Conservation (phyloP, 1,284 basidiomycete genomes). For the Trichosporon asahii region DNA sequence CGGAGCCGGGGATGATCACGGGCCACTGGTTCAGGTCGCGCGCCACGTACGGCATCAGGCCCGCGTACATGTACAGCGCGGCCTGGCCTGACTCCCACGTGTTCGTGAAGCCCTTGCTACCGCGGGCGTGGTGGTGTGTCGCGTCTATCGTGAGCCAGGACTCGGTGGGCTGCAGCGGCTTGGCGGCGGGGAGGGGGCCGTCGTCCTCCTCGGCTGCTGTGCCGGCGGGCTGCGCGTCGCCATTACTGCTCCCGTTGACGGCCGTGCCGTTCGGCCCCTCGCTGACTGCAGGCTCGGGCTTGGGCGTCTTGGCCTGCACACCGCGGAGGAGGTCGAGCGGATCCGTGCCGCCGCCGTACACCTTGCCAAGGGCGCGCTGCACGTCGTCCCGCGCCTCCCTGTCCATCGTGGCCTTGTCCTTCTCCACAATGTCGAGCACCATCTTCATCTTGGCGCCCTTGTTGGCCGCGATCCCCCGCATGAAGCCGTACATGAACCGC, state of each 20-base stretch:
- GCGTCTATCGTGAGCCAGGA: constrained; percentile 46
- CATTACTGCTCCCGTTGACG: no score
- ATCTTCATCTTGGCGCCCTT: constrained; percentile 68
- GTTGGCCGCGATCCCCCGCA: constrained; percentile 68
- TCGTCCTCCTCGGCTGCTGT: constrained; percentile 19
- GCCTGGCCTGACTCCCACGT: constrained; percentile 68
- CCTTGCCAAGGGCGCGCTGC: constrained; percentile 13
- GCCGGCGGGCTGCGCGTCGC: neutral
- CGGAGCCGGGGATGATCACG: constrained; percentile 71
- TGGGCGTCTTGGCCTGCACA: constrained; percentile 8
- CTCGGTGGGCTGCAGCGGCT: constrained; percentile 38
- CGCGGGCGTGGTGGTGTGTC: constrained; percentile 13
- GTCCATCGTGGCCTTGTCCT: constrained; percentile 70
- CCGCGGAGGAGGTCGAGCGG: constrained; percentile 18
- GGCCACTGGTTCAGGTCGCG: constrained; percentile 85
- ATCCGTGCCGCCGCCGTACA: constrained; percentile 28
- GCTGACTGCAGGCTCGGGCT: neutral
- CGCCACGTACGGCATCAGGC: constrained; percentile 55
- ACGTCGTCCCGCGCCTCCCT: constrained; percentile 37
- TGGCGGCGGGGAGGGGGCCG: constrained; percentile 29
- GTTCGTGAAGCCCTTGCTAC: neutral
- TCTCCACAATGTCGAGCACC: constrained; percentile 65
- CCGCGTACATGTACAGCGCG: constrained; percentile 64
- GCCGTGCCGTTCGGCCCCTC: neutral
- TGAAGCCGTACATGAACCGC: constrained; percentile 78